Evolutionary conservation across 2,329 filamentous ascomycete species (phyloP).

Genomic region (Coccinonectria pachysandricola): DNA sequence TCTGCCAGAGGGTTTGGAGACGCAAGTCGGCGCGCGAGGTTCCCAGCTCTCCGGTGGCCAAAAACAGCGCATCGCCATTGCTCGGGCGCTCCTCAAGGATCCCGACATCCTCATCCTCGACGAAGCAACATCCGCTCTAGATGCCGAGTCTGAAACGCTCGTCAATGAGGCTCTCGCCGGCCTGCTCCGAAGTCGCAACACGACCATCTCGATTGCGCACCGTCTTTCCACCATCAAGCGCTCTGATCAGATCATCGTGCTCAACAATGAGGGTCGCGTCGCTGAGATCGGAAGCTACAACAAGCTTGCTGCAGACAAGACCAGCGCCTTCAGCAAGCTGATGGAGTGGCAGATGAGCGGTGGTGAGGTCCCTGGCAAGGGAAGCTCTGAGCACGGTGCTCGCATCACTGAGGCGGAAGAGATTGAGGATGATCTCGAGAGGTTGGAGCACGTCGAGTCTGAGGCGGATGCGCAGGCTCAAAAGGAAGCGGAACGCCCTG

Average conservation of each 20-base stretch:
- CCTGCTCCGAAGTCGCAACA: constrained; percentile 78
- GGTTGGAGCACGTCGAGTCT: constrained; percentile 23
- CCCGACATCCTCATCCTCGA: constrained; percentile 96
- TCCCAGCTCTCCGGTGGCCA: constrained; percentile 93
- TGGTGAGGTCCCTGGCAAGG: constrained; percentile 48
- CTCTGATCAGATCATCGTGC: constrained; percentile 87
- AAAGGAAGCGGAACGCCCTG: constrained; percentile 5
- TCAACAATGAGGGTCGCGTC: constrained; percentile 76
- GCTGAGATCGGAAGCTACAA: constrained; percentile 83
- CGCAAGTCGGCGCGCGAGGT: constrained; percentile 81
- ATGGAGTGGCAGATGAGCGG: constrained; percentile 99
- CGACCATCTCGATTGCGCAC: constrained; percentile 95
- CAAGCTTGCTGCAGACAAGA: constrained; percentile 59
- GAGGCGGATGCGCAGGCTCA: constrained; percentile 23
- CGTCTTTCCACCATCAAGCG: constrained; percentile 93
- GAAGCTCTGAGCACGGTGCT: constrained; percentile 21
- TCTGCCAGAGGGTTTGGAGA: constrained; percentile 92
- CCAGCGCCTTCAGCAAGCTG: constrained; percentile 83
- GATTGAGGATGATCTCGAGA: constrained; percentile 38
- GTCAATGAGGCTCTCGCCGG: constrained; percentile 83
- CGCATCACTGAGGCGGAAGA: constrained; percentile 42
- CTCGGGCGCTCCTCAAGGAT: constrained; percentile 84
- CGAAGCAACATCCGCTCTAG: constrained; percentile 89
- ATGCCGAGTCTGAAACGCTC: constrained; percentile 92
- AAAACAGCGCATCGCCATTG: constrained; percentile 96